Evolutionary conservation across 2,329 filamentous ascomycete genomes (phyloP), one percentile per base, ranked within the genome.

Genomic region (Fusarium sulawesiense): DNA sequence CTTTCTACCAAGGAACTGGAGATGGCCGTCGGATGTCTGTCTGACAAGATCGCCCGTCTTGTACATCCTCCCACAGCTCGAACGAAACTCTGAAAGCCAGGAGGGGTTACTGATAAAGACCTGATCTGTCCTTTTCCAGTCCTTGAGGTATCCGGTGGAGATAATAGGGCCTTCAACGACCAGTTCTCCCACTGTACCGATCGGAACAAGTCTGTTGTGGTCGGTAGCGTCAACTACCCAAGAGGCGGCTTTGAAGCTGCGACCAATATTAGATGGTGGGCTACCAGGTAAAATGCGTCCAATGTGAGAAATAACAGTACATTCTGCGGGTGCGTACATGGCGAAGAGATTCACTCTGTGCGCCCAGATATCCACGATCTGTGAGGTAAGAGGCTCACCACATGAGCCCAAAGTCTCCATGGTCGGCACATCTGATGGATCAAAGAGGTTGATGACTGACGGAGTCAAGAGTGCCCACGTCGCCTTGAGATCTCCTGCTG

Each of bases 391-490:
- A 12, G 56, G 40, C 9, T 59, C 56, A 8, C 56, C 56, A 2
- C 56, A 59, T 11, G 56, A 59, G 5, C 56, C 56, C 0, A 54
- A 16, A 5, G 27, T 32, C 12, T 59, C 21, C 14, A 59, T 37
- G 4, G 56, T 30, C 4, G 56, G 56, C 2, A 59, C 48, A 29
- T 54, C 56, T 7, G 48, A n/a, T 6, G 56, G 56, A 29, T 54
- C 48, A 9, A 59, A 59, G 1, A 59, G 47, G 4, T 54, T 54
- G 40, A 59, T 59, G 3, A 59, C 56, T 7, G 56, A 54, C 1
- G 56, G 56, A 8, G 56, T 59, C 11, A 59, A 40, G 6, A 59
- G 48, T 4, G 48, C 56, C 56, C 56, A 59, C 2, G 56, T 59
- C 1, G 27, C 40, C 6, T 18, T 6, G 11, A 59, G 40, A 27